A percentile compares a stretch with the other conserved stretches of the same genome.
Evolutionary conservation across 2,329 filamentous ascomycete species (phyloP).

Genomic region (Lizonia empirigonia): DNA sequence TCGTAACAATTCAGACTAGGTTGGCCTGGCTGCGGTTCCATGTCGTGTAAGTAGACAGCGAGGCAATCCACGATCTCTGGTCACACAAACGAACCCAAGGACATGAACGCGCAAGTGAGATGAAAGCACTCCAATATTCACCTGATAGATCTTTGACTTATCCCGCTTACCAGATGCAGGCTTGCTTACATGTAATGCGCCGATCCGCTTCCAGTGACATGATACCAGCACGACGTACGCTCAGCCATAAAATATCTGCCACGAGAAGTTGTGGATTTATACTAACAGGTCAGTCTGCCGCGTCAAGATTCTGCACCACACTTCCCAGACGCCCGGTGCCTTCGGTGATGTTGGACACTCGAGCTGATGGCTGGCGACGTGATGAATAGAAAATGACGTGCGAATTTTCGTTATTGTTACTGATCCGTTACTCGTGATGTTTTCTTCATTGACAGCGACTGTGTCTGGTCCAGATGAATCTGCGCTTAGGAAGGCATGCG

Average conservation of each 20-base stretch:
- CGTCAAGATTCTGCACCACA: neutral
- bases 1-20: neutral
- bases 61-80: no score
- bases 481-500: neutral
- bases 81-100: no score
- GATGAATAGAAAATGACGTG: no score
- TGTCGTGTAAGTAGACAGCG: no score
- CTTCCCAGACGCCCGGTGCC: neutral
- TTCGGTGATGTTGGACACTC: conserved; percentile 14
- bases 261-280: neutral
- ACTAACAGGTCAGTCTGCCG: neutral
- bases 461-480: no score
- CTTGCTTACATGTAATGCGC: neutral
- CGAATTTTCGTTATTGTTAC: no score
- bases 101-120: neutral
- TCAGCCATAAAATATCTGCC: no score
- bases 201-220: neutral
- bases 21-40: neutral
- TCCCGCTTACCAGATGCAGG: neutral
- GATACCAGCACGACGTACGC: no score
- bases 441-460: neutral
- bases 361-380: no score
- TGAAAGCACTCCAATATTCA: neutral
- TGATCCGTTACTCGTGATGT: neutral
- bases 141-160: neutral